Conservation (phyloP, 257 asterid species). For the Penstemon davidsonii region DNA sequence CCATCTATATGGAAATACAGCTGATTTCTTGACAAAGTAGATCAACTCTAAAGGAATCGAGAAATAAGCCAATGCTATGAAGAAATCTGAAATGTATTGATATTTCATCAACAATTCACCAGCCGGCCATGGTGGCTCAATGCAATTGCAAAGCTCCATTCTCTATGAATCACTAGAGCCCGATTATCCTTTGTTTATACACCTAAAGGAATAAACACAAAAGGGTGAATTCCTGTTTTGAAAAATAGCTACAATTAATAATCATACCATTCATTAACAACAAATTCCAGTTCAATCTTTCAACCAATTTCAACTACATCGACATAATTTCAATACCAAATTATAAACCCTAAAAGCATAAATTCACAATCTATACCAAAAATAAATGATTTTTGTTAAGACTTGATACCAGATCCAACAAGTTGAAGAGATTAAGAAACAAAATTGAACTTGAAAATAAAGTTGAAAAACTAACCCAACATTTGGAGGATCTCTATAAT, state of each 20-base stretch:
- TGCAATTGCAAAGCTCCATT: constrained; percentile 88
- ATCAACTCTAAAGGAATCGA: constrained; percentile 94
- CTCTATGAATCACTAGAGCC: constrained; percentile 19
- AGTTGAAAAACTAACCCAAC: constrained; percentile 26
- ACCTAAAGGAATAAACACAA: constrained; percentile 36
- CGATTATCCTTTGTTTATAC: constrained; percentile 26
- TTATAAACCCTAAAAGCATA: constrained; percentile 3
- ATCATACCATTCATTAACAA: background rate
- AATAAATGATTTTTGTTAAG: background rate
- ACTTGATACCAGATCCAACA: constrained; percentile 28
- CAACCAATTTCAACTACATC: background rate
- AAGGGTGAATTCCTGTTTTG: background rate
- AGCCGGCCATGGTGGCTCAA: constrained; percentile 90
- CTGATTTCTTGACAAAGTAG: constrained; percentile 94
- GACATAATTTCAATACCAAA: background rate
- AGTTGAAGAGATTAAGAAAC: background rate
- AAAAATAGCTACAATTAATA: background rate
- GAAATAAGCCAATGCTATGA: constrained; percentile 97
- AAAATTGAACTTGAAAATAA: background rate
- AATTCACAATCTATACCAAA: constrained; percentile 8
- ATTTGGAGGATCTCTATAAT: constrained; percentile 12
- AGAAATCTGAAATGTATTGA: constrained; percentile 94
- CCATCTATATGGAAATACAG: constrained; percentile 96
- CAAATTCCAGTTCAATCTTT: constrained; percentile 15
- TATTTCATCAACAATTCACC: constrained; percentile 93